Evolutionary conservation across 768 basidiomycete species (phyloP).

Genomic region (Polyporus arcularius): DNA sequence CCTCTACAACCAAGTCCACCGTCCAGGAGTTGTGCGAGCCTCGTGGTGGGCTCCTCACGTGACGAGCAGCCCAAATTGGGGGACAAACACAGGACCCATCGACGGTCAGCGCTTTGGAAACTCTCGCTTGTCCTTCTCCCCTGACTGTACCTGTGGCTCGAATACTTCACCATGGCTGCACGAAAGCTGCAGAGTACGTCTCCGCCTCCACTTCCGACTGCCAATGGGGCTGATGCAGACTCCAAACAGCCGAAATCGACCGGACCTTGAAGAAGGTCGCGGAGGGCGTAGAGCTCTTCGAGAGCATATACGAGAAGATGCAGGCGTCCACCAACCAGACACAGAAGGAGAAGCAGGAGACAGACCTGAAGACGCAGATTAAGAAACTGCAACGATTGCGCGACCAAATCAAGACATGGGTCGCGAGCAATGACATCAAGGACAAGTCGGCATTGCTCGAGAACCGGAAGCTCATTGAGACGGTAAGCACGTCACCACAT

Average conservation of each 20-base stretch:
- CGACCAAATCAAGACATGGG: slow-evolving; percentile 95
- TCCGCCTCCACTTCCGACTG: background rate
- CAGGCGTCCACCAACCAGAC: slow-evolving; percentile 93
- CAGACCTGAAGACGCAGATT: slow-evolving; percentile 95
- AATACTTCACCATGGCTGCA: slow-evolving; percentile 70
- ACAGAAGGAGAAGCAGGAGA: slow-evolving; percentile 98
- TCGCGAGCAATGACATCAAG: slow-evolving; percentile 97
- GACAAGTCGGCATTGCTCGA: slow-evolving; percentile 93
- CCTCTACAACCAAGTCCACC: no score
- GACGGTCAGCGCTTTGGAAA: slow-evolving; percentile 11
- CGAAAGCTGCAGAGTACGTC: slow-evolving; percentile 82
- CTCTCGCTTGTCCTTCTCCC: slow-evolving; percentile 18
- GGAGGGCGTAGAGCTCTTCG: slow-evolving; percentile 94
- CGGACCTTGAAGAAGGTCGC: slow-evolving; percentile 95
- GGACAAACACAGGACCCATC: slow-evolving; percentile 16
- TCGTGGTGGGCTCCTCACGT: slow-evolving; percentile 4
- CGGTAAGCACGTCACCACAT: slow-evolving; percentile 55
- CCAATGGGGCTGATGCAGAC: background rate
- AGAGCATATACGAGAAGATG: slow-evolving; percentile 98
- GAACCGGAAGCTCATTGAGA: slow-evolving; percentile 94
- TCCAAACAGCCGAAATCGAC: slow-evolving; percentile 91
- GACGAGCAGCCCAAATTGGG: slow-evolving; percentile 9
- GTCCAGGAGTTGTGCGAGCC: background rate
- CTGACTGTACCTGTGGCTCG: slow-evolving; percentile 18
- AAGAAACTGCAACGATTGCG: slow-evolving; percentile 87